Conservation (phyloP, 352 stramenopile genomes). For the Thraustotheca clavata region DNA sequence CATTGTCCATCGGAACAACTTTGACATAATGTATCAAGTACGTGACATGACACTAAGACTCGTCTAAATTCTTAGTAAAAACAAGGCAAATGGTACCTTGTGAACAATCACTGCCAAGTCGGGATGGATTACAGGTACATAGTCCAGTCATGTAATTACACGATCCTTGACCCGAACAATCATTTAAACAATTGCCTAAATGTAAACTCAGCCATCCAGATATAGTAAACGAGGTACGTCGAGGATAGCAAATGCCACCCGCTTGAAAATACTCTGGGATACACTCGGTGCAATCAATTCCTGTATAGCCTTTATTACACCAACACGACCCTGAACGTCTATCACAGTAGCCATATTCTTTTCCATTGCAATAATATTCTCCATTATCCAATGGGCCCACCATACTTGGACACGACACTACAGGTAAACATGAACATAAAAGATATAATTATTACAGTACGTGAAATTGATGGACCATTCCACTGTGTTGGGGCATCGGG, state of each 20-base stretch:
- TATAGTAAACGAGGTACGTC: conserved; percentile 40
- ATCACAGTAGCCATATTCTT: conserved; percentile 93
- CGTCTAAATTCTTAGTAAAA: not conserved
- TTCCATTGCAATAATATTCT: conserved; percentile 87
- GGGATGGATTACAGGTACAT: conserved; percentile 69
- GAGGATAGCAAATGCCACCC: conserved; percentile 83
- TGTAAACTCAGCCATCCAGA: not conserved
- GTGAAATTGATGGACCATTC: not conserved
- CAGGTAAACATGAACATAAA: conserved; percentile 28
- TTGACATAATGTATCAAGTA: conserved; percentile 79
- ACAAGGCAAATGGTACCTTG: conserved; percentile 19
- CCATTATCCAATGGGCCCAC: conserved; percentile 80
- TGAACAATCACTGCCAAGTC: conserved; percentile 75
- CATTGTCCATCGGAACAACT: conserved; percentile 77
- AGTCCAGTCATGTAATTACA: conserved; percentile 87
- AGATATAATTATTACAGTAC: conserved; percentile 22
- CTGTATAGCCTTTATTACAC: conserved; percentile 91
- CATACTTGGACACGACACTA: conserved; percentile 54
- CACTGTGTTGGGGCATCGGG: conserved; percentile 24
- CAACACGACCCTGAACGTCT: conserved; percentile 87
- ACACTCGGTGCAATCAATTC: conserved; percentile 83
- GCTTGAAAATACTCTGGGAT: conserved; percentile 78
- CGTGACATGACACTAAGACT: conserved; percentile 29
- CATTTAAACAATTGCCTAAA: conserved; percentile 72
- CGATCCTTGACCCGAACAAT: conserved; percentile 78